Base-by-base conservation (phyloP, 208 protist genomes). In the Naegleria lovaniensis region DNA sequence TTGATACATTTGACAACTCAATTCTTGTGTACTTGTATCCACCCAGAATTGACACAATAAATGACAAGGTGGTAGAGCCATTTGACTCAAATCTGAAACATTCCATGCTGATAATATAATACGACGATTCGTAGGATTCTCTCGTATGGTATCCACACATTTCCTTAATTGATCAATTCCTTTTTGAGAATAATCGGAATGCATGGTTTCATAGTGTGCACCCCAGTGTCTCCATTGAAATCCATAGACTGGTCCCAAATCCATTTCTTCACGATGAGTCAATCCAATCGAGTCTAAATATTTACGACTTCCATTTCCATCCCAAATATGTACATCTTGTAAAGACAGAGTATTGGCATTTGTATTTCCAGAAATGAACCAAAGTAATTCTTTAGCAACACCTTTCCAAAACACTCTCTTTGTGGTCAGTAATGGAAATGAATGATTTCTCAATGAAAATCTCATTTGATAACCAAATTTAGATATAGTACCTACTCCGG, bases 161-260 rank as follows among this genome's bases (percentile, higher is more conserved):
- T 93, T 33, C 90, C 94, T 95, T 41, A 99, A 96, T 94, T 99
- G 98, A 93, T 99, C 98, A 51, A 99, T 95, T 76, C 98, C 97
- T 88, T 97, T 96, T 90, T 97, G 95, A 48, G 96, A 94, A 93
- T 98, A 98, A 92, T 98, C 95, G 3, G 95, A 95, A 76, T 97
- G 90, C 90, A 92, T 94, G 85, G 92, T 92, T 43, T 89, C 95
- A 95, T 99, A 99, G 83, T 96, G 91, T 0, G 98, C 97, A 0
- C 98, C 98, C 94, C 99, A 99, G 93, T 99, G 98, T 15, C 98
- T 95, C 98, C 98, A 99, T 94, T 99, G 98, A 92, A 99, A 99
- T 51, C 98, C 98, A 94, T 99, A 99, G 15, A 99, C 98, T 0
- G 98, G 98, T 22, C 98, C 98, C 2, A 99, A 95, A 92, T 99